Conservation (phyloP, 257 asterid species). For the Echium plantagineum region DNA sequence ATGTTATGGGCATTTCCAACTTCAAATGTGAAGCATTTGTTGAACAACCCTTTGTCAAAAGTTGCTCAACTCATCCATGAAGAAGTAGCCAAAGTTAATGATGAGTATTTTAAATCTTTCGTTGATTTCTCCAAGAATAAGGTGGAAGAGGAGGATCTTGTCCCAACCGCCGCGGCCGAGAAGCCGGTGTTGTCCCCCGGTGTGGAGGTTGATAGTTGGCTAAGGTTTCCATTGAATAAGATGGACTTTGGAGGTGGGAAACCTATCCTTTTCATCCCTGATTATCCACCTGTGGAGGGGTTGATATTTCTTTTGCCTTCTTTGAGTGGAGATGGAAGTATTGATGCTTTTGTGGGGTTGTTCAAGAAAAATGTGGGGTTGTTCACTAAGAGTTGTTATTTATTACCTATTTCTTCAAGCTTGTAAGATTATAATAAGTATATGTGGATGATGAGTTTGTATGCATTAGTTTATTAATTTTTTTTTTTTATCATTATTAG, state of each 20-base stretch:
- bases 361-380: constrained; percentile 34
- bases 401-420: background rate
- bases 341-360: constrained; percentile 56
- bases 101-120: constrained; percentile 59
- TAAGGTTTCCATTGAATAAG: constrained; percentile 71
- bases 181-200: constrained; percentile 55
- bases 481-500: too few species aligned
- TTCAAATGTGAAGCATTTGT: constrained; percentile 36
- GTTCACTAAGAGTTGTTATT: constrained; percentile 57
- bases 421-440: background rate
- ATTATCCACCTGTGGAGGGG: constrained; percentile 62
- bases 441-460: background rate
- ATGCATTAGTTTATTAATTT: background rate
- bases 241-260: constrained; percentile 68
- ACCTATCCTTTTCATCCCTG: constrained; percentile 65
- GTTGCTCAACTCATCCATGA: constrained; percentile 60
- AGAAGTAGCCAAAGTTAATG: constrained; percentile 37
- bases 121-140: constrained; percentile 52
- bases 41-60: constrained; percentile 30
- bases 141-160: constrained; percentile 40
- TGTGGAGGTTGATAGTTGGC: constrained; percentile 72
- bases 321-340: constrained; percentile 55
- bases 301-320: constrained; percentile 61
- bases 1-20: constrained; percentile 74
- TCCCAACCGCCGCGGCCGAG: constrained; percentile 44